Percentiles rank a stretch among this genome's conserved stretches.
These are phyloP conservation scores for Penicillium sp. DNA, from an alignment of 2,329 filamentous ascomycete genomes.

Conservation along the genomic window DNA sequence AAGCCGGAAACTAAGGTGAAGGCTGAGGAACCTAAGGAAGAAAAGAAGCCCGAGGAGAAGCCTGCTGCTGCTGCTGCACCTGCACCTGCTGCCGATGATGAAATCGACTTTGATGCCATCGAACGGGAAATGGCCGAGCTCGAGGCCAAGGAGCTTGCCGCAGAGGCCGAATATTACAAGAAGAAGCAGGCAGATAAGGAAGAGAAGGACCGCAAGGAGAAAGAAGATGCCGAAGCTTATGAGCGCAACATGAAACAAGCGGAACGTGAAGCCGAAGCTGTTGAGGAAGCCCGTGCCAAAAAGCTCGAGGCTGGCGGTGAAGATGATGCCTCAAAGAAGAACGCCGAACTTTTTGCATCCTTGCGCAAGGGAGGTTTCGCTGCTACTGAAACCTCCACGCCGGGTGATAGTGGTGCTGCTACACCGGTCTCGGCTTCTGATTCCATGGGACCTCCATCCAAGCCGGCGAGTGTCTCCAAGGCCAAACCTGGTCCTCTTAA, in stretches of 20 bases:
- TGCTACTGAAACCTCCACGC: conserved; percentile 32
- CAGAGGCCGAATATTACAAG: conserved; percentile 54
- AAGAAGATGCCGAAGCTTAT: conserved; percentile 42
- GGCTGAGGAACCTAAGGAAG: conserved; percentile 18
- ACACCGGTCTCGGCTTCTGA: conserved; percentile 43
- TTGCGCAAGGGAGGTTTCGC: conserved; percentile 38
- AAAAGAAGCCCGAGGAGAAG: conserved; percentile 23
- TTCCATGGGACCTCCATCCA: conserved; percentile 49
- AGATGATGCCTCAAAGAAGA: conserved; percentile 34
- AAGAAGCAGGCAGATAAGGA: conserved; percentile 75
- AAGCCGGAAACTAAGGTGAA: conserved; percentile 20
- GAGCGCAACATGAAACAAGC: conserved; percentile 48
- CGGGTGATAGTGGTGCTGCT: conserved; percentile 42
- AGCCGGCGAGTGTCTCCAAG: conserved; percentile 58
- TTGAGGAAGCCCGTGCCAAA: conserved; percentile 41
- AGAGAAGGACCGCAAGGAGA: conserved; percentile 43
- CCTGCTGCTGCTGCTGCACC: conserved; percentile 20
- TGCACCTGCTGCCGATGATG: conserved; percentile 29
- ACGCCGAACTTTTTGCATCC: conserved; percentile 37
- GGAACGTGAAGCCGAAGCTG: conserved; percentile 46
- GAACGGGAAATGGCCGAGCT: conserved; percentile 45
- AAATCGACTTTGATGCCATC: conserved; percentile 45
- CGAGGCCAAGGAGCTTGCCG: conserved; percentile 44
- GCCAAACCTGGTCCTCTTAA: conserved; percentile 86
- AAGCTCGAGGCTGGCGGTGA: conserved; percentile 34